Base-by-base conservation (phyloP, 208 protist species). In the Perkinsela sp. region DNA sequence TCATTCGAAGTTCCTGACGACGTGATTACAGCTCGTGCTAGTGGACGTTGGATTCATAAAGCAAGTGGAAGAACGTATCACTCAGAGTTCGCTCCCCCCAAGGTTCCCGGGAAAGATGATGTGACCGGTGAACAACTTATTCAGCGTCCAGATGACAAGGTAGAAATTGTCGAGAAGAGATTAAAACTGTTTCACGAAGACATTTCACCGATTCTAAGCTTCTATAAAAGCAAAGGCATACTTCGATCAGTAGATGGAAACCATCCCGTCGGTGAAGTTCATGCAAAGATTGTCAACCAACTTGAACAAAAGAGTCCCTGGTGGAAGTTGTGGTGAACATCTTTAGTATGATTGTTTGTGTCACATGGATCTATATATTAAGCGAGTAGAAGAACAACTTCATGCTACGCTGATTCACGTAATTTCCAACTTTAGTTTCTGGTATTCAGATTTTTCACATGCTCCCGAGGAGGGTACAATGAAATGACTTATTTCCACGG, bases 11-110 rank as follows among this genome's bases (percentile, higher is more conserved):
- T 81, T 1, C 88, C 89, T 22, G 87, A 96, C 66, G 84, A 93
- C 1, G 84, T 91, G 13, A 91, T 95, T 40, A 75, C 91, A 30
- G 76, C 83, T 32, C 83, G 90, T 66, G 89, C 90, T 6, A 87
- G 85, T 68, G 88, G 89, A 31, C 77, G 84, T 6, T 93, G 84
- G 78, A 83, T 96, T 30, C 93, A 96, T 81, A 80, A 81, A 70
- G 67, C 74, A 15, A 90, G 80, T 68, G 93, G 93, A 0, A 84
- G 93, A 69, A 90, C 82, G 15, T 96, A 96, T 73, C 88, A 96
- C 77, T 77, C 86, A 67, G 32, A 80, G 30, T 96, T 93, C 81
- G 77, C 79, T 48, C 90, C 90, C 22, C 92, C 93, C 22, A 87
- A 89, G 73, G 77, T 80, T 1, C 68, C 75, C 0, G 80, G 80